Conservation (phyloP, 495 filamentous ascomycete species). For the Penicillium maclennaniae region DNA sequence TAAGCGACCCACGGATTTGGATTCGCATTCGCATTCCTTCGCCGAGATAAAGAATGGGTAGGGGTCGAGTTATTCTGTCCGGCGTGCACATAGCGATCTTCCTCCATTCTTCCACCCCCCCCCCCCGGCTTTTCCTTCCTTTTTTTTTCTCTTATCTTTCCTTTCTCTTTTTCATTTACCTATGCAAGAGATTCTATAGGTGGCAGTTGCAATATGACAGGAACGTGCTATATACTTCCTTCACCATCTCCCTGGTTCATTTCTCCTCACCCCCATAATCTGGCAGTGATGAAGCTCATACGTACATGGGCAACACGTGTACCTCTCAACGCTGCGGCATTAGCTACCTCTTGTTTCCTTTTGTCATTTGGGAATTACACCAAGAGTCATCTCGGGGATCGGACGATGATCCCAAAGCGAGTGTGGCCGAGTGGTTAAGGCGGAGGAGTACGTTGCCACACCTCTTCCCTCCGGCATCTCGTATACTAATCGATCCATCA, state of each 20-base stretch:
- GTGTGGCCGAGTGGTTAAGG: neutral
- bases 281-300: neutral
- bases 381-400: neutral
- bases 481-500: neutral
- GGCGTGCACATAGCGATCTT: constrained; percentile 32
- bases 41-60: constrained; percentile 25
- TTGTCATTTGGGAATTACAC: neutral
- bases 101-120: constrained; percentile 19
- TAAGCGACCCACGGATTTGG: constrained; percentile 16
- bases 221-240: constrained; percentile 7
- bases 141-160: neutral
- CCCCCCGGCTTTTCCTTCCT: constrained; percentile 15
- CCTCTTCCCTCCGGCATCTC: neutral
- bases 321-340: neutral
- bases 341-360: neutral
- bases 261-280: neutral
- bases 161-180: constrained; percentile 3
- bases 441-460: neutral
- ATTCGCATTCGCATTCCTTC: constrained; percentile 8
- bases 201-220: neutral
- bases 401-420: neutral
- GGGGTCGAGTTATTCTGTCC: constrained; percentile 38
- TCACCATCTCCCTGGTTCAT: neutral
- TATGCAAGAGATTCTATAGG: constrained; percentile 2
- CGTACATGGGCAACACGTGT: neutral